Evolutionary conservation across 1,284 basidiomycete species (phyloP).

Genomic region (Leccinum subrobustum): DNA sequence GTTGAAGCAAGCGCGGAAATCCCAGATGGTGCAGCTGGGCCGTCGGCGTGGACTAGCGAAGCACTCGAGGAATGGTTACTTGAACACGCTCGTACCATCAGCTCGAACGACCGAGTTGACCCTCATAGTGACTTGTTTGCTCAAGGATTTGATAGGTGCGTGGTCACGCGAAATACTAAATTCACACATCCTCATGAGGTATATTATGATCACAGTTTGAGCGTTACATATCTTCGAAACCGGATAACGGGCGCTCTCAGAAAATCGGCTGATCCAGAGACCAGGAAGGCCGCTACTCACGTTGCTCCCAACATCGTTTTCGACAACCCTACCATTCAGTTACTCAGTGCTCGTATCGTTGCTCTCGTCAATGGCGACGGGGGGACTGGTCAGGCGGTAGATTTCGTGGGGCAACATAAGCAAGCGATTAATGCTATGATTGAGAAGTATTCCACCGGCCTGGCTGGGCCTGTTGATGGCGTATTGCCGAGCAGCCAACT

Average conservation of each 20-base stretch:
- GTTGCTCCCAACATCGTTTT: constrained; percentile 22
- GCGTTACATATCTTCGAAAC: constrained; percentile 30
- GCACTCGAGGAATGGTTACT: constrained; percentile 28
- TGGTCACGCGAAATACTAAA: neutral
- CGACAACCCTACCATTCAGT: constrained; percentile 16
- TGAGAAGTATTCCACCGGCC: neutral
- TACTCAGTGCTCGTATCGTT: constrained; percentile 8
- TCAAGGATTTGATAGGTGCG: constrained; percentile 37
- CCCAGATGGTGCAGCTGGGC: constrained; percentile 4
- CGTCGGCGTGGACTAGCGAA: constrained; percentile 22
- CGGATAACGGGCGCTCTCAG: constrained; percentile 25
- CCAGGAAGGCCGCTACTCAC: neutral
- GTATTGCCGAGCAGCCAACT: too few species aligned
- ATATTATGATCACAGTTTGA: constrained; percentile 18
- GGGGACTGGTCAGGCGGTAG: neutral
- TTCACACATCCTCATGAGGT: neutral
- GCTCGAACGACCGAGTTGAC: constrained; percentile 14
- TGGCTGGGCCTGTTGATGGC: too few species aligned
- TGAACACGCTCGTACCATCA: constrained; percentile 27
- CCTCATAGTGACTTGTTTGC: constrained; percentile 26
- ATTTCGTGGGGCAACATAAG: neutral
- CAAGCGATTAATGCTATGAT: constrained; percentile 18
- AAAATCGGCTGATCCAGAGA: neutral
- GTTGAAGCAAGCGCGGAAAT: constrained; percentile 25
- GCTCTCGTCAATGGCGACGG: constrained; percentile 1